phyloP scores from a whole-genome alignment of 176 grass and related monocot genomes.

The Musa troglodytarum region DNA sequence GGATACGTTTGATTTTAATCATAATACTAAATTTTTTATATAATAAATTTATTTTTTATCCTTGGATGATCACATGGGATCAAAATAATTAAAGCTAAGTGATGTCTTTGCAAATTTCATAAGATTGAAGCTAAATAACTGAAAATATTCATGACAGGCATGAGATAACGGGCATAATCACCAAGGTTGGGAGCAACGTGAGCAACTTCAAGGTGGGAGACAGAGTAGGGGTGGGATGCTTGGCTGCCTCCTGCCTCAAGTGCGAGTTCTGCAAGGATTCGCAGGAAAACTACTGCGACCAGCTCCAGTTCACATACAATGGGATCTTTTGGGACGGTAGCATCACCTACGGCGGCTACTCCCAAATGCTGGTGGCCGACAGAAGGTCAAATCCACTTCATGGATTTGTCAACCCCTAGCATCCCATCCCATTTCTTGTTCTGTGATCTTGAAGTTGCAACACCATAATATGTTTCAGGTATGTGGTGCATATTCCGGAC shows the following conservation, averaged over 20 bases:
- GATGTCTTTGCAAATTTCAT: too few species aligned
- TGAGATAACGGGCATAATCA: conserved; percentile 75
- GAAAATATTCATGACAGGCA: conserved; percentile 16
- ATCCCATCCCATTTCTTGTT: too few species aligned
- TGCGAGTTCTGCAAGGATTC: conserved; percentile 62
- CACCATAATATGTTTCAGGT: conserved; percentile 16
- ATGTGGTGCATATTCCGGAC: conserved; percentile 49
- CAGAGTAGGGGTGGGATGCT: conserved; percentile 76
- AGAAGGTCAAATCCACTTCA: conserved; percentile 17
- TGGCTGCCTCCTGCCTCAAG: conserved; percentile 50
- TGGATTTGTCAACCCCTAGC: too few species aligned
- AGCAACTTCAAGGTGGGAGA: conserved; percentile 39
- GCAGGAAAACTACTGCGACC: conserved; percentile 85
- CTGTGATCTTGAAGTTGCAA: too few species aligned
- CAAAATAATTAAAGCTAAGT: too few species aligned
- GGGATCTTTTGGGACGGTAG: conserved; percentile 78
- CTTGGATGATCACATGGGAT: too few species aligned
- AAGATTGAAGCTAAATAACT: not conserved
- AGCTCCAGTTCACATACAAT: conserved; percentile 72
- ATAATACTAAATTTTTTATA: too few species aligned
- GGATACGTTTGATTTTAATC: too few species aligned
- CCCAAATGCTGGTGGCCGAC: conserved; percentile 51
- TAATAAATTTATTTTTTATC: too few species aligned
- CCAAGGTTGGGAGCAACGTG: conserved; percentile 42
- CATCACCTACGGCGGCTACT: conserved; percentile 87